A percentile compares a stretch with the other conserved stretches of the same genome.
phyloP scores from a whole-genome alignment of 176 grass and related monocot genomes.

The Hordeum marinum region DNA sequence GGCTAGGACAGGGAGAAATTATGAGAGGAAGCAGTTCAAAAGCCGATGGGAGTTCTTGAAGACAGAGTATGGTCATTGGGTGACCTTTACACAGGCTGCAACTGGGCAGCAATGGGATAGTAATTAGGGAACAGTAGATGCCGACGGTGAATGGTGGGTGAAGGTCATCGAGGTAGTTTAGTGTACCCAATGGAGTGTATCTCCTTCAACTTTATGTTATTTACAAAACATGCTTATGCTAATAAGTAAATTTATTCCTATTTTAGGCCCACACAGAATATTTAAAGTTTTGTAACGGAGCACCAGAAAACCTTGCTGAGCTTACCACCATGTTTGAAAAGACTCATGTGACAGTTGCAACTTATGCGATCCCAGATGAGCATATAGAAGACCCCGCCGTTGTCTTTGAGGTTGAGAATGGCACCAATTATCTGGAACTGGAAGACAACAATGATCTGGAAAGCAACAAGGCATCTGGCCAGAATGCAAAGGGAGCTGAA shows the following conservation, averaged over 20 bases:
- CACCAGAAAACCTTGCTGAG: background rate
- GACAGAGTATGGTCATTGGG: background rate
- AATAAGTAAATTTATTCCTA: background rate
- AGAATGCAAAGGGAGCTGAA: background rate
- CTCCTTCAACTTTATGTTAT: background rate
- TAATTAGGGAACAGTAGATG: background rate
- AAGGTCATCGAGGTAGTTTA: background rate
- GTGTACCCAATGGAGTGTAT: background rate
- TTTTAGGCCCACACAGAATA: conserved; percentile 1
- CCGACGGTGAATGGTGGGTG: background rate
- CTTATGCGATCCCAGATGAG: background rate
- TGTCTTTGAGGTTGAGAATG: background rate
- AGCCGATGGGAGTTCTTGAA: background rate
- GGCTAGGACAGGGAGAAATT: background rate
- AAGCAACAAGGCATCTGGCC: background rate
- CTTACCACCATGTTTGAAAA: background rate
- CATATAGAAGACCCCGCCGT: background rate
- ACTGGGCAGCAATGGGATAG: background rate
- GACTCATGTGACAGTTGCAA: background rate
- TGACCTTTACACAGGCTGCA: background rate
- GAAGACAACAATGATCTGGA: background rate
- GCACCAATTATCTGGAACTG: background rate
- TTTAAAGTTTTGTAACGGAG: background rate
- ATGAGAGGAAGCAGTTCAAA: conserved; percentile 1
- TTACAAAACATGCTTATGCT: background rate